Conservation (phyloP, 208 protist genomes). For the Hexamita inflata region DNA sequence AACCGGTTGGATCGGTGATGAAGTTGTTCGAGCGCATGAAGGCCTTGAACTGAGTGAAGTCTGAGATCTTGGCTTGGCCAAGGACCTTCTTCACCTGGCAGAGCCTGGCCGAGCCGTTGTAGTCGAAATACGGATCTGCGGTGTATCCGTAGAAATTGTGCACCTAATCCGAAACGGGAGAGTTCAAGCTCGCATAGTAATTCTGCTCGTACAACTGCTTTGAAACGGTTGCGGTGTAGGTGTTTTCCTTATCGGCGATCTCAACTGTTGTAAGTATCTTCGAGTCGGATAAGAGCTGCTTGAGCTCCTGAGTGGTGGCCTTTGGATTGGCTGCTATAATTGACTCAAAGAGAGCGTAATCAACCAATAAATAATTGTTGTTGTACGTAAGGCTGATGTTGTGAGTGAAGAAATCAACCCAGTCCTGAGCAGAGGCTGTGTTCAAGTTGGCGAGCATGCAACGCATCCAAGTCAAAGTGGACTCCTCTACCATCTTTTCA, state of each 20-base stretch:
- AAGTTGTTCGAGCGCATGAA: constrained; percentile 23
- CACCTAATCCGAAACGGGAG: no score
- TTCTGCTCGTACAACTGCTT: no score
- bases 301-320: not conserved
- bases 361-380: not conserved
- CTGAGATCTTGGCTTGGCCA: not conserved
- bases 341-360: not conserved
- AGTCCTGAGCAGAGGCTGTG: not conserved
- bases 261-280: no score
- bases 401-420: not conserved
- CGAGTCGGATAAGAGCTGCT: no score
- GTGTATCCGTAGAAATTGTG: no score
- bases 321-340: not conserved
- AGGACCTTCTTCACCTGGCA: no score
- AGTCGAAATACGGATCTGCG: no score
- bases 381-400: not conserved
- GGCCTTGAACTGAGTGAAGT: not conserved
- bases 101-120: no score
- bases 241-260: no score
- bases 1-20: not conserved
- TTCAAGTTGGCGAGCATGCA: not conserved
- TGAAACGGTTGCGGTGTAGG: no score
- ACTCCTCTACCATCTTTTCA: no score
- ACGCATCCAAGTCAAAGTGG: constrained; percentile 3
- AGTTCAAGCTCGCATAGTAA: no score